Evolutionary conservation across 2,329 filamentous ascomycete species (phyloP), one percentile per base, ranked within the genome.

Genomic region (Pestalotiopsis sp.): DNA sequence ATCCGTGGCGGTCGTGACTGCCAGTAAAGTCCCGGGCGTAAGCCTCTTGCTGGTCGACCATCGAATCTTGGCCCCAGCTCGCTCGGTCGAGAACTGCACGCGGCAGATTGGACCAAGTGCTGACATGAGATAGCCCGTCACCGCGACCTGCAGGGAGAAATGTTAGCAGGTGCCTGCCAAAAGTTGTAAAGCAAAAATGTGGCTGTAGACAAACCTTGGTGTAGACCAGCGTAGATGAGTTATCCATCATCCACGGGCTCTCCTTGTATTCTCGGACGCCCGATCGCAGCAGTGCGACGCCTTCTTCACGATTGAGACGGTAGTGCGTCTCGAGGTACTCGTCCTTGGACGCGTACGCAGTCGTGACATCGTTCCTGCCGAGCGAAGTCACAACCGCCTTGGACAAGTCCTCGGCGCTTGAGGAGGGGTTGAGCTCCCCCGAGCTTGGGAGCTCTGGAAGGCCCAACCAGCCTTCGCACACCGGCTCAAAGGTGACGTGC

Each of bases 311-410:
- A 7, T 94, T 84, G 1, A 97, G 86, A 3, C 89, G 83, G 75
- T 96, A 97, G 64, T 97, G 93, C 0, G 89, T 86, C 39, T 88
- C 82, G 0, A 97, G 82, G 68, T 97, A 97, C 0, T 85, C 82
- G 1, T 89, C 84, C 60, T 88, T 91, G 4, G 84, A 88, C 0
- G 79, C 71, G 84, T 91, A 95, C 0, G 89, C 82, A 0, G 83
- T 83, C 0, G 86, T 71, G 23, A 90, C 81, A 6, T 81, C 81
- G 73, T 93, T 93, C 0, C 81, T 73, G 0, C 82, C 79, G 0
- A 90, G 75, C 3, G 79, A 73, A 2, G 83, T 74, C 9, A 70
- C 72, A 74, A 77, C 80, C 76, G 69, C 66, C 2, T 61, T 70
- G 36, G 20, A 20, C 14, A 39, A 20, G 2, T 73, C 68, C 0